phyloP scores from a whole-genome alignment of 2,329 filamentous ascomycete genomes.

The Rhytidhysteron rufulum region DNA sequence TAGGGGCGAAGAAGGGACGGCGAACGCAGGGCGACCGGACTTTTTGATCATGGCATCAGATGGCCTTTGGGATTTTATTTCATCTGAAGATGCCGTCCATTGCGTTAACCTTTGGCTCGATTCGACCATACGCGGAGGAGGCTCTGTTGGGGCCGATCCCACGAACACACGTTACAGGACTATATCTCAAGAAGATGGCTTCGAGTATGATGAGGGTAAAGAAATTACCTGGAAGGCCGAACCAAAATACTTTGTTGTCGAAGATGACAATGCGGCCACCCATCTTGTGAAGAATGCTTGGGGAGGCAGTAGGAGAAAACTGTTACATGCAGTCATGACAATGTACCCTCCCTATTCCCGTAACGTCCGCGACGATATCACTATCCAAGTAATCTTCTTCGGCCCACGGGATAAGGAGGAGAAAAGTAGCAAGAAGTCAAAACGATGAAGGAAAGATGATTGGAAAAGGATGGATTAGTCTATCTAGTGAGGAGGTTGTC shows the following conservation, averaged over 20 bases:
- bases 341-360: slow-evolving; percentile 31
- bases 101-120: slow-evolving; percentile 56
- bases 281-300: slow-evolving; percentile 52
- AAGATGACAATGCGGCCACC: slow-evolving; percentile 51
- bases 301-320: slow-evolving; percentile 43
- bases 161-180: neutral
- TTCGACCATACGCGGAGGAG: slow-evolving; percentile 23
- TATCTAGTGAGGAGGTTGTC: too few species aligned
- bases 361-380: slow-evolving; percentile 48
- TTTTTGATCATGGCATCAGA: slow-evolving; percentile 67
- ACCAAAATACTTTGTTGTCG: slow-evolving; percentile 44
- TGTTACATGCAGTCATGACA: slow-evolving; percentile 39
- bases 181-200: slow-evolving; percentile 24
- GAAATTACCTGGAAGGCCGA: slow-evolving; percentile 40
- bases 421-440: too few species aligned
- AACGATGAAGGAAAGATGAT: too few species aligned
- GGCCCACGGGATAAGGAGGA: too few species aligned
- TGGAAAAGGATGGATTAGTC: too few species aligned
- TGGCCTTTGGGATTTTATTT: slow-evolving; percentile 62
- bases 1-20: slow-evolving; percentile 20
- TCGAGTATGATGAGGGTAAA: slow-evolving; percentile 32
- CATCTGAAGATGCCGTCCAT: slow-evolving; percentile 55
- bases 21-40: slow-evolving; percentile 38
- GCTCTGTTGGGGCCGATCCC: slow-evolving; percentile 10
- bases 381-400: slow-evolving; percentile 54